These are phyloP conservation scores for Epichloe sp. DNA, from an alignment of 2,329 filamentous ascomycete species.

Conservation along the genomic window DNA sequence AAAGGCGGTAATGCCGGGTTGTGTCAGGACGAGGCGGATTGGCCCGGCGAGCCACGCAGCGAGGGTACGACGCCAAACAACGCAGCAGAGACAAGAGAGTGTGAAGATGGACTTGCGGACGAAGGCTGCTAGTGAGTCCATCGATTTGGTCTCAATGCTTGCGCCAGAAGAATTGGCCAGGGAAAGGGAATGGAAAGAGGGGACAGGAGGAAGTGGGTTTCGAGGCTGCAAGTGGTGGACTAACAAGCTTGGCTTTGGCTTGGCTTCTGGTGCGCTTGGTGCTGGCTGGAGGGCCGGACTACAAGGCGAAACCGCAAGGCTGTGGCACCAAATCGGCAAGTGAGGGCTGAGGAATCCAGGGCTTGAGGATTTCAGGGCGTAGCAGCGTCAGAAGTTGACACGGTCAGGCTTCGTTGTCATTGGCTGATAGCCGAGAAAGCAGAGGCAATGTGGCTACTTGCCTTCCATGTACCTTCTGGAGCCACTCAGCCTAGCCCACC, in stretches of 20 bases:
- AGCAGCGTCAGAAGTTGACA: neutral
- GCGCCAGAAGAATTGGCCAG: conserved; percentile 5
- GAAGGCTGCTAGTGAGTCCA: conserved; percentile 3
- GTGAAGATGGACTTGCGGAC: neutral
- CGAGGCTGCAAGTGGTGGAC: conserved; percentile 4
- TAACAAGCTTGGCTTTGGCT: neutral
- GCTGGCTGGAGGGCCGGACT: neutral
- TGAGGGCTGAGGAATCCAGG: neutral
- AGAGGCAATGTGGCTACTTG: no score
- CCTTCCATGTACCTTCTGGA: neutral
- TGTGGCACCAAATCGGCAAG: neutral
- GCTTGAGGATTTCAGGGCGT: neutral
- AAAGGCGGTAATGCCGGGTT: neutral
- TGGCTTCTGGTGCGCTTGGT: neutral
- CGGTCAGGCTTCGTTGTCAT: conserved; percentile 7
- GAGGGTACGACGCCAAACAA: neutral
- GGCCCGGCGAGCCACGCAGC: conserved; percentile 2
- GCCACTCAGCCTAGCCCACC: neutral
- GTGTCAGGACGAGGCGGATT: conserved; percentile 2
- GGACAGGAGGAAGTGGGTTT: conserved; percentile 2
- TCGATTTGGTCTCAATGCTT: conserved; percentile 4
- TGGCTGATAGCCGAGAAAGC: conserved; percentile 15
- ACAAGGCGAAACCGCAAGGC: neutral
- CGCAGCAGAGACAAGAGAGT: neutral
- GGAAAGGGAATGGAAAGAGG: neutral